Conservation (phyloP, 495 filamentous ascomycete genomes). For the Penicillium turbatum region DNA sequence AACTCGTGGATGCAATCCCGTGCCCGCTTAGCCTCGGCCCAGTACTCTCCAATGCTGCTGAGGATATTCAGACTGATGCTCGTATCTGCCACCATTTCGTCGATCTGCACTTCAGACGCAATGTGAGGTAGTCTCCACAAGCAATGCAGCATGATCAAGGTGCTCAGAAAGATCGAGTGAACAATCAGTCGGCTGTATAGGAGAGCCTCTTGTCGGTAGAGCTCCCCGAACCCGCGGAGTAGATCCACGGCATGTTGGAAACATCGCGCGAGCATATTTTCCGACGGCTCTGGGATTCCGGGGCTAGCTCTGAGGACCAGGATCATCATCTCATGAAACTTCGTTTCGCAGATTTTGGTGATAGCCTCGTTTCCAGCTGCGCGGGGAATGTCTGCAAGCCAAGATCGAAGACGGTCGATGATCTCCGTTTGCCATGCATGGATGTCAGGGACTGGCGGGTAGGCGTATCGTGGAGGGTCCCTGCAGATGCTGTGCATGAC, state of each 20-base stretch:
- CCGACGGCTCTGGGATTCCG: slow-evolving; percentile 37
- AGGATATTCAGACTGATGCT: slow-evolving; percentile 39
- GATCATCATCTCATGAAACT: slow-evolving; percentile 44
- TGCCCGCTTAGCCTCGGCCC: slow-evolving; percentile 40
- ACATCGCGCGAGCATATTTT: slow-evolving; percentile 30
- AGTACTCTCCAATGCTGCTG: slow-evolving; percentile 46
- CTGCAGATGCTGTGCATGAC: slow-evolving; percentile 43
- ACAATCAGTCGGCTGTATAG: slow-evolving; percentile 40
- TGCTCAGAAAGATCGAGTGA: slow-evolving; percentile 40
- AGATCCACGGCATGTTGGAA: slow-evolving; percentile 36
- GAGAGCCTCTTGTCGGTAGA: slow-evolving; percentile 34
- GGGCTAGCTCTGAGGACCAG: slow-evolving; percentile 42
- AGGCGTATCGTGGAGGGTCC: slow-evolving; percentile 36
- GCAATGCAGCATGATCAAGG: slow-evolving; percentile 40
- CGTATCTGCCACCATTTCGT: slow-evolving; percentile 36
- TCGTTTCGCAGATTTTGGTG: slow-evolving; percentile 28
- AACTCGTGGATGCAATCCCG: slow-evolving; percentile 43
- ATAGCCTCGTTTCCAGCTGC: slow-evolving; percentile 16
- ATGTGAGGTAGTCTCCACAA: slow-evolving; percentile 37
- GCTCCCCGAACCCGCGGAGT: slow-evolving; percentile 29
- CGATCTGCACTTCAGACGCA: slow-evolving; percentile 32
- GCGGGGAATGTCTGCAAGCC: slow-evolving; percentile 29
- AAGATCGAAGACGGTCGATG: slow-evolving; percentile 29
- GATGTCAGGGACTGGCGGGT: slow-evolving; percentile 37
- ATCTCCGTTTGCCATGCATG: slow-evolving; percentile 39